Base-by-base conservation (phyloP, 2,329 filamentous ascomycete species). In the Westerdykella sp. region DNA sequence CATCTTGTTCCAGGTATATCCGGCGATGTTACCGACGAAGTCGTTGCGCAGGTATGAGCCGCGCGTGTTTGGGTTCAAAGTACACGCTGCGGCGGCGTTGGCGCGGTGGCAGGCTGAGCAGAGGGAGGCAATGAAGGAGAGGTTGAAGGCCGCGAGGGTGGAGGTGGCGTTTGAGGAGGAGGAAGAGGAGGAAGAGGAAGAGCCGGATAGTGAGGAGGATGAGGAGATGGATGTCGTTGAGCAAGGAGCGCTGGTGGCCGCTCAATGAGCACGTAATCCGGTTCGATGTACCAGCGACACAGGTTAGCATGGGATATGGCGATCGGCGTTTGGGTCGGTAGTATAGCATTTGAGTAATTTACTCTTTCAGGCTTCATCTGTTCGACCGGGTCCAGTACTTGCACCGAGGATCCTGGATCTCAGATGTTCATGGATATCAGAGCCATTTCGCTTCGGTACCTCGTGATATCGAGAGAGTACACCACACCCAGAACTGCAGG, bases 1-100 rank as follows among this genome's bases (percentile, higher is more conserved):
- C 72, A 96, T 98, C 69, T 81, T 98, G 49, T 97, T 98, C 75
- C 93, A 98, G 69, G 93, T 98, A 43, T 97, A 97, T 66, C 91
- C 93, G 5, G 82, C 86, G 18, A 77, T 98, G 56, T 81, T 94
- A 40, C 93, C 93, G 3, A 75, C 81, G 54, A 98, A 97, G 77
- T 88, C 81, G 56, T 76, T 83, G 49, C 83, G 88, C 51, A 81
- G 93, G 54, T 96, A 97, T 69, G 80, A 91, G 44, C 93, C 93
- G 18, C 81, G 86, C 45, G 85, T 95, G 47, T 98, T 93, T 67
- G 93, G 93, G 28, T 98, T 98, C 76, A 88, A 87, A 62, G 89
- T 98, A 5, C 93, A 98, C 70, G 87, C 89, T 4, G 79, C 85
- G 13, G 91, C 93, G 1, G 84, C 91, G 3, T 74, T 98, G 54